These are phyloP conservation scores for Penicillium carneum DNA, from an alignment of 2,329 filamentous ascomycete genomes.

Conservation along the genomic window DNA sequence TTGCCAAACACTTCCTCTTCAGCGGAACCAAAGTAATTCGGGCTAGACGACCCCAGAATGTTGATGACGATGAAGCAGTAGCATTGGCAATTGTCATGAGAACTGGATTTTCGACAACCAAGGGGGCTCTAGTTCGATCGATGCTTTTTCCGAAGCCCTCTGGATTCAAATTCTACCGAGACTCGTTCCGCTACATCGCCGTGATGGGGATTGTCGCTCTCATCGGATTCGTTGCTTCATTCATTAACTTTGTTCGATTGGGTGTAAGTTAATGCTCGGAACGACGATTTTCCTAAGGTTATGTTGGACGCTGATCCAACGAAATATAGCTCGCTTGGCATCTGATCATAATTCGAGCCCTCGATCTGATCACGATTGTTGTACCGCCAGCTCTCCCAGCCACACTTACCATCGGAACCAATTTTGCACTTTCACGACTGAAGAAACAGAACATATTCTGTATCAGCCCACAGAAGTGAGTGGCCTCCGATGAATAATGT, in stretches of 20 bases:
- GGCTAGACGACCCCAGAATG: conserved; percentile 84
- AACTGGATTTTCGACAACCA: conserved; percentile 97
- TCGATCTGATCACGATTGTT: conserved; percentile 96
- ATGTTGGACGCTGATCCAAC: conserved; percentile 29
- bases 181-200: conserved; percentile 96
- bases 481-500: not conserved
- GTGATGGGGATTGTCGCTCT: conserved; percentile 90
- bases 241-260: conserved; percentile 90
- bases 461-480: conserved; percentile 82
- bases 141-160: conserved; percentile 99
- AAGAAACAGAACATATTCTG: conserved; percentile 94
- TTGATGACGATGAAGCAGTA: conserved; percentile 83
- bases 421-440: conserved; percentile 85
- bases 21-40: conserved; percentile 95
- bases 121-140: conserved; percentile 90
- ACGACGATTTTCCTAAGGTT: not conserved
- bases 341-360: conserved; percentile 85
- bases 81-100: conserved; percentile 90
- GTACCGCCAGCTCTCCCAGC: conserved; percentile 93
- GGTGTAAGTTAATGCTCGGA: conserved; percentile 53
- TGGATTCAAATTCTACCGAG: conserved; percentile 97
- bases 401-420: conserved; percentile 93
- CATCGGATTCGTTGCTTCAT: conserved; percentile 86
- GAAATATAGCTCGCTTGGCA: conserved; percentile 74
- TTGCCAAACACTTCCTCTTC: conserved; percentile 89